phyloP scores from a whole-genome alignment of 495 filamentous ascomycete species.

The Penicillium cinerascens region DNA sequence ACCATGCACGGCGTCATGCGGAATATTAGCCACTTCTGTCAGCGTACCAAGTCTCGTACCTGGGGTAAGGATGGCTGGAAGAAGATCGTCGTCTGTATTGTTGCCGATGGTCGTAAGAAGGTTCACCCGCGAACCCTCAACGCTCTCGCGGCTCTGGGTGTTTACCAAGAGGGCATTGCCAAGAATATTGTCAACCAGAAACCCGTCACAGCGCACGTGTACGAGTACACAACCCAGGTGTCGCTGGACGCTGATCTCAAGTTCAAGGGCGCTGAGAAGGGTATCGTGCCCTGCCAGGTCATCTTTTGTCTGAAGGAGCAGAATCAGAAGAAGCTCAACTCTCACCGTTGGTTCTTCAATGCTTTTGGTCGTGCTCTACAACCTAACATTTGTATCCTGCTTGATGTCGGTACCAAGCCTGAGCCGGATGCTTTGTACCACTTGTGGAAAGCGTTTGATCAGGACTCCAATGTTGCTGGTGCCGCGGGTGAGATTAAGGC shows the following conservation, averaged over 20 bases:
- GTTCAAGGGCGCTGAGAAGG: constrained; percentile 99
- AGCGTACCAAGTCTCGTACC: constrained; percentile 82
- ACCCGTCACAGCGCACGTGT: constrained; percentile 84
- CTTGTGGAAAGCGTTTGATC: constrained; percentile 98
- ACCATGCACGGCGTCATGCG: constrained; percentile 99
- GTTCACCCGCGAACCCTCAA: constrained; percentile 92
- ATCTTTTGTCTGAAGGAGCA: constrained; percentile 99
- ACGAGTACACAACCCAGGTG: constrained; percentile 98
- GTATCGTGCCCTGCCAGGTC: constrained; percentile 97
- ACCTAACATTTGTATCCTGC: constrained; percentile 93
- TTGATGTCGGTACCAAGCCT: constrained; percentile 93
- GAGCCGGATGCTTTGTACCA: constrained; percentile 88
- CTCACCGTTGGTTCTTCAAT: constrained; percentile 99
- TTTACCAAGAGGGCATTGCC: constrained; percentile 98
- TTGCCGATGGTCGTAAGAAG: constrained; percentile 90
- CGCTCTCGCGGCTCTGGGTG: constrained; percentile 93
- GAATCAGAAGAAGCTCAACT: constrained; percentile 97
- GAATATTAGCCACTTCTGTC: constrained; percentile 95
- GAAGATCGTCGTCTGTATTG: constrained; percentile 97
- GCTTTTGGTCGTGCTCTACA: constrained; percentile 90
- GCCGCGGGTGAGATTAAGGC: constrained; percentile 97
- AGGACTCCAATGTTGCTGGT: constrained; percentile 92
- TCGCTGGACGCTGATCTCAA: constrained; percentile 92
- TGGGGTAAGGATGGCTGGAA: constrained; percentile 99
- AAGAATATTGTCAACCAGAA: constrained; percentile 96